A percentile compares a stretch with the other conserved stretches of the same genome.
Evolutionary conservation across 1,284 basidiomycete species (phyloP).

Genomic region (Cystobasidium sp.): DNA sequence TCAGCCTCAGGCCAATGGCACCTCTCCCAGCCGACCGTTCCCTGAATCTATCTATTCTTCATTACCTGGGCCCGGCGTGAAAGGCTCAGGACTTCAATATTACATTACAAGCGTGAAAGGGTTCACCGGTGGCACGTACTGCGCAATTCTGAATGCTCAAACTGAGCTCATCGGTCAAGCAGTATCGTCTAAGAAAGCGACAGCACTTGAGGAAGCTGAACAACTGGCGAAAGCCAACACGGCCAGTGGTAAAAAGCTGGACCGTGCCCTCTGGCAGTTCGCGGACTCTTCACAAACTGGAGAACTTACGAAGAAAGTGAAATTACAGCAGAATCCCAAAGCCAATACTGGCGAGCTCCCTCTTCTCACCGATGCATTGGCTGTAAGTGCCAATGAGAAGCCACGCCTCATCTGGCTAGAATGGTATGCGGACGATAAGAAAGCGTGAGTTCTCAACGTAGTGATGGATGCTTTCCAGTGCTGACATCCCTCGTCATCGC

Average conservation of each 20-base stretch:
- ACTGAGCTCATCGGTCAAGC: constrained; percentile 31
- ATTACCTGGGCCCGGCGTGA: constrained; percentile 17
- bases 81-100: constrained; percentile 9
- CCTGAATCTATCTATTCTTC: constrained; percentile 35
- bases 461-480: not conserved
- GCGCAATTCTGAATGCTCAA: constrained; percentile 28
- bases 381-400: constrained; percentile 31
- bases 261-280: constrained; percentile 17
- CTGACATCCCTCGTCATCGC: not conserved
- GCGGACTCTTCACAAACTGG: constrained; percentile 10
- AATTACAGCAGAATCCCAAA: constrained; percentile 23
- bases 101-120: constrained; percentile 34
- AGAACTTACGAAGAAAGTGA: constrained; percentile 28
- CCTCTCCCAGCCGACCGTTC: constrained; percentile 25
- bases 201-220: constrained; percentile 32
- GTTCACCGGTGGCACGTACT: constrained; percentile 30
- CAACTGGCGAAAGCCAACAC: constrained; percentile 13
- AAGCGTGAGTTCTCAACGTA: constrained; percentile 19
- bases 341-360: constrained; percentile 35
- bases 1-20: constrained; percentile 16
- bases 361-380: constrained; percentile 26
- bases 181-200: constrained; percentile 22
- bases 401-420: constrained; percentile 40
- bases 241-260: constrained; percentile 12
- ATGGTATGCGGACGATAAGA: constrained; percentile 41